phyloP scores from a whole-genome alignment of 169 alveolate genomes.

The Amoebophrya sp. region DNA sequence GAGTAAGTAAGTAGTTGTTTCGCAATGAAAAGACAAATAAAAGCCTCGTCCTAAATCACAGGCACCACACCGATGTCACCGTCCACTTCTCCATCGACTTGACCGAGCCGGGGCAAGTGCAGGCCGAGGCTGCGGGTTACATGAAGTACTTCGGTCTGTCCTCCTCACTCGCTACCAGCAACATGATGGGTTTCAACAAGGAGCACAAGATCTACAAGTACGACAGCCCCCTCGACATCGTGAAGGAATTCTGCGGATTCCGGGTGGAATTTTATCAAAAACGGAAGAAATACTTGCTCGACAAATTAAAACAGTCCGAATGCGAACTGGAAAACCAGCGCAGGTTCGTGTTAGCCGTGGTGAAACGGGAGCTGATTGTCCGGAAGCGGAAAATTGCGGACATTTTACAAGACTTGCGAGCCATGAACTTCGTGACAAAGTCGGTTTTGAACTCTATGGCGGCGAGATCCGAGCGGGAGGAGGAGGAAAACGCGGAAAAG shows the following conservation, averaged over 20 bases:
- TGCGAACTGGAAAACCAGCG: conserved; percentile 72
- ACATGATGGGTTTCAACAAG: conserved; percentile 84
- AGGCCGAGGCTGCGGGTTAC: conserved; percentile 55
- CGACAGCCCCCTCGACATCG: conserved; percentile 72
- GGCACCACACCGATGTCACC: neutral
- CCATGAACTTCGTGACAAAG: conserved; percentile 36
- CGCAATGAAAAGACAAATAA: too few relatives aligned
- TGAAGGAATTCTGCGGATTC: conserved; percentile 76
- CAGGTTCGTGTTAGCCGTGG: conserved; percentile 77
- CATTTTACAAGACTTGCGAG: conserved; percentile 58
- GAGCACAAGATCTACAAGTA: conserved; percentile 71
- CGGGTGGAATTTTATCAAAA: conserved; percentile 73
- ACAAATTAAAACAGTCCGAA: conserved; percentile 68
- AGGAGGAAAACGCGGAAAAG: neutral
- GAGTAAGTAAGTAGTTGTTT: too few relatives aligned
- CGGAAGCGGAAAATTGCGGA: conserved; percentile 63
- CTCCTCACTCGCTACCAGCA: conserved; percentile 53
- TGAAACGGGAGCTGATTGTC: conserved; percentile 72
- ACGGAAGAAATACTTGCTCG: conserved; percentile 67
- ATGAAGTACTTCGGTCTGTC: conserved; percentile 75
- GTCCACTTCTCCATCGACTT: neutral
- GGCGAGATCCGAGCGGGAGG: conserved; percentile 43
- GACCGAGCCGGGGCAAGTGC: neutral
- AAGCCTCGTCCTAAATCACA: too few relatives aligned
- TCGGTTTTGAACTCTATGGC: conserved; percentile 47